phyloP scores from a whole-genome alignment of 2,329 filamentous ascomycete species.

The Colletotrichum spaethianum region DNA sequence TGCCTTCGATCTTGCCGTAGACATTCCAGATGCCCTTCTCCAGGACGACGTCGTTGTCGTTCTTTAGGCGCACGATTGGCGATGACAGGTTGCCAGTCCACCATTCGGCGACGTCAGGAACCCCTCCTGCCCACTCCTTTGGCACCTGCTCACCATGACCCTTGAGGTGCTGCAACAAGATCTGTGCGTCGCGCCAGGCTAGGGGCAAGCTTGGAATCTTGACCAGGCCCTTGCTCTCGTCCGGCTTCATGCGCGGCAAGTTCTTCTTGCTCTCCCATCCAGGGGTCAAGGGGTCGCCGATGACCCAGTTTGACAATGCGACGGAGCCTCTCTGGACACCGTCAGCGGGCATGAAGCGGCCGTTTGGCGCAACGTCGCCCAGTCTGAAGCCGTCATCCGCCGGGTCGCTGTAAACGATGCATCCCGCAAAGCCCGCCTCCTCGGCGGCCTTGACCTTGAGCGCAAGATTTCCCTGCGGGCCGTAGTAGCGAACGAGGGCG shows the following conservation, averaged over 20 bases:
- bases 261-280: slow-evolving; percentile 83
- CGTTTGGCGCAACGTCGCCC: slow-evolving; percentile 81
- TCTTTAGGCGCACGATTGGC: slow-evolving; percentile 85
- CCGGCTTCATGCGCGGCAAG: slow-evolving; percentile 75
- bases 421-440: slow-evolving; percentile 86
- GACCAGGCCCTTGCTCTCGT: slow-evolving; percentile 80
- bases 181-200: slow-evolving; percentile 89
- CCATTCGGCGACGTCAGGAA: slow-evolving; percentile 81
- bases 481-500: slow-evolving; percentile 85
- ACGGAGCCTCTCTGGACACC: slow-evolving; percentile 88
- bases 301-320: slow-evolving; percentile 83
- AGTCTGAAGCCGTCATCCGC: slow-evolving; percentile 84
- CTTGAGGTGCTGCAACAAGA: slow-evolving; percentile 81
- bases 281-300: slow-evolving; percentile 93
- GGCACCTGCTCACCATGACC: slow-evolving; percentile 80
- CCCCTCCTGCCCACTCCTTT: slow-evolving; percentile 81
- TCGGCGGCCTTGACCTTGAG: slow-evolving; percentile 94
- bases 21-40: slow-evolving; percentile 94
- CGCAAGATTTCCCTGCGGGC: slow-evolving; percentile 78
- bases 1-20: slow-evolving; percentile 85
- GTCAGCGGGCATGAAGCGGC: slow-evolving; percentile 84
- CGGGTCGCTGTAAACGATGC: slow-evolving; percentile 94
- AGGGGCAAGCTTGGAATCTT: slow-evolving; percentile 92
- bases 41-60: slow-evolving; percentile 87
- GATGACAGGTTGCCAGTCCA: slow-evolving; percentile 82